Evolutionary conservation across 768 basidiomycete species (phyloP).

Genomic region (Galerina sulciceps): DNA sequence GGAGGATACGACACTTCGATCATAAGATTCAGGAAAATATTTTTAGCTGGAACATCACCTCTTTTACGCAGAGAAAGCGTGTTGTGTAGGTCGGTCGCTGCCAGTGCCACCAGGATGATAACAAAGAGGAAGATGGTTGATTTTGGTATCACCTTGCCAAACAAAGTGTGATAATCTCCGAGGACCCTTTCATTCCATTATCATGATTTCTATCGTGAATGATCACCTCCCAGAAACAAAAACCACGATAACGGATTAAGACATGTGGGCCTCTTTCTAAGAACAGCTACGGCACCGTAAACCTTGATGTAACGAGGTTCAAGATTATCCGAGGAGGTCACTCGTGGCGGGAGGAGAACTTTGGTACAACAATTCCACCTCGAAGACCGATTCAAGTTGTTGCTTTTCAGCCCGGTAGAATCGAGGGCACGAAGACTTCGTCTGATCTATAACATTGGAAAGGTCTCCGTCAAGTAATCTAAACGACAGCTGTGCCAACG

Average conservation of each 20-base stretch:
- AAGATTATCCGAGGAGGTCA: too few species aligned
- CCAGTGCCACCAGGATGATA: too few species aligned
- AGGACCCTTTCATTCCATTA: conserved; percentile 5
- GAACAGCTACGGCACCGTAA: not conserved
- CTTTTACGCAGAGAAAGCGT: too few species aligned
- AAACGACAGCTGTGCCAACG: not conserved
- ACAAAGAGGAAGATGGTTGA: not conserved
- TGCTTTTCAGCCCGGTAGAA: too few species aligned
- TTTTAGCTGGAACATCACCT: too few species aligned
- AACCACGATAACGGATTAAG: not conserved
- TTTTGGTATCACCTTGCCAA: conserved; percentile 5
- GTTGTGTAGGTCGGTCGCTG: not conserved
- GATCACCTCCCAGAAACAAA: not conserved
- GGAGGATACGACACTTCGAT: too few species aligned
- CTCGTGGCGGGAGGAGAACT: too few species aligned
- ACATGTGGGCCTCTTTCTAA: not conserved
- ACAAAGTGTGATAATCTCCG: conserved; percentile 8
- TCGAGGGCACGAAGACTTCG: too few species aligned
- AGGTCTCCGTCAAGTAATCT: not conserved
- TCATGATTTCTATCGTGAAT: conserved; percentile 1
- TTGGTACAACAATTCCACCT: too few species aligned
- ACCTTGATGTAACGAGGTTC: not conserved
- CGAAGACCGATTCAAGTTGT: too few species aligned
- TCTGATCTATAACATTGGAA: too few species aligned
- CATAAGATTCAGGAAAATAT: too few species aligned